Base-by-base conservation (phyloP, 306 rosid genomes). In the Dicorynia guianensis region DNA sequence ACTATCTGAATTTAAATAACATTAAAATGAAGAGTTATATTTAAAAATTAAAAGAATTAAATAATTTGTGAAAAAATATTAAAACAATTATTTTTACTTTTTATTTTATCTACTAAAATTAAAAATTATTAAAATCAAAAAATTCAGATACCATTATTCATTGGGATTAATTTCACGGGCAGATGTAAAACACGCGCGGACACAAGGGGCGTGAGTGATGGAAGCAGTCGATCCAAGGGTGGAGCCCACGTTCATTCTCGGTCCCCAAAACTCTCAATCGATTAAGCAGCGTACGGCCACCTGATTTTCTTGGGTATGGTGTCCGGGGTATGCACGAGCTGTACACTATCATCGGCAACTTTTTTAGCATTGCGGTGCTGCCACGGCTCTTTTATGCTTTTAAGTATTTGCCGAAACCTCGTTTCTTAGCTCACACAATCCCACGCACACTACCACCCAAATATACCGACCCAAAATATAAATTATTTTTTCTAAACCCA, bases 231-330 rank as follows among this genome's bases (percentile, higher is more conserved):
- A 12, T 7, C 19, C 44, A 30, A 9, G 53, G 36, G 77, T 86
- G 93, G 88, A 71, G 75, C 85, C 85, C 84, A 71, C 75, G 61
- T 35, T 83, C 71, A 79, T 76, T 76, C 76, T 67, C 68, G 81
- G 86, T 74, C 86, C 83, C 84, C 84, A 72, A 79, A 44, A 63
- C 81, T 67, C 80, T 55, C 82, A 25, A 64, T 81, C 40, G 84
- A 85, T 61, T 78, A 76, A 67, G 74, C 6, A 67, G 74, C 6
- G 90, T 84, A 86, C 88, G 93, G 83, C 64, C 79, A 79, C 85
- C 90, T 70, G 88, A 81, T 85, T 71, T 80, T 64, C 46, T 78
- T 74, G 84, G 40, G 86, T 66, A 78, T 78, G 79, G 76, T 81
- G 80, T 59, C 54, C 42, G 68, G 53, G 54, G 35, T 72, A 70